Base-by-base conservation (phyloP, 345 rosid genomes). In the Hibiscus trionum region DNA sequence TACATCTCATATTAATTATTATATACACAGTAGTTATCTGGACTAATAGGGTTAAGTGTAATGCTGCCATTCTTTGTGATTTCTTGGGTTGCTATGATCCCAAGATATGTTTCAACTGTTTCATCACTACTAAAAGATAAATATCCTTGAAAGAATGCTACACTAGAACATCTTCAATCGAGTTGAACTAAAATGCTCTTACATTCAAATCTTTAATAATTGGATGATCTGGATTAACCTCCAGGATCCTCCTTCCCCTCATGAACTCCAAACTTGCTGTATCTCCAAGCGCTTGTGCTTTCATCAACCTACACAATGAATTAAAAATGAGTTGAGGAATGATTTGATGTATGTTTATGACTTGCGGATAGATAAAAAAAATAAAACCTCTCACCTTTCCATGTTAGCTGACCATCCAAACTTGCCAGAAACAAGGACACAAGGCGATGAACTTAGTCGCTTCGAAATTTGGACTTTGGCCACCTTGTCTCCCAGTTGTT, bases 331-430 rank as follows among this genome's bases (percentile, higher is more conserved):
- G 47, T 55, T 7, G 50, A 75, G 47, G 42, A 53, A 71, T 39
- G 17, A 42, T 46, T 60, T 9, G 1, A 37, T 19, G n/a, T 1
- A 14, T n/a, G 50, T 15, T 21, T 61, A n/a, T 50, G 46, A 50
- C 8, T 8, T n/a, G 17, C 47, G 19, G 0, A 10, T 8, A 61
- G 17, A n/a, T 9, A 1, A 61, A 31, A 59, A 27, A 35, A 64
- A 60, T 37, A 47, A 14, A 33, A 60, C 19, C 56, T 68, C 84
- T 50, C 69, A 94, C 96, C 99, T 95, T 80, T 95, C 98, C 99
- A 95, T 95, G 72, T 95, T 95, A 52, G 98, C 97, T 15, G 96
- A 95, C 98, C 99, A 95, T 11, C 98, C 96, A 70, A 92, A 95
- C 77, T 92, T 90, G 66, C 98, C 98, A 59, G 98, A 92, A 70